Evolutionary conservation across 208 protist genomes (phyloP).

Genomic region (Acanthamoeba culbertsoni): DNA sequence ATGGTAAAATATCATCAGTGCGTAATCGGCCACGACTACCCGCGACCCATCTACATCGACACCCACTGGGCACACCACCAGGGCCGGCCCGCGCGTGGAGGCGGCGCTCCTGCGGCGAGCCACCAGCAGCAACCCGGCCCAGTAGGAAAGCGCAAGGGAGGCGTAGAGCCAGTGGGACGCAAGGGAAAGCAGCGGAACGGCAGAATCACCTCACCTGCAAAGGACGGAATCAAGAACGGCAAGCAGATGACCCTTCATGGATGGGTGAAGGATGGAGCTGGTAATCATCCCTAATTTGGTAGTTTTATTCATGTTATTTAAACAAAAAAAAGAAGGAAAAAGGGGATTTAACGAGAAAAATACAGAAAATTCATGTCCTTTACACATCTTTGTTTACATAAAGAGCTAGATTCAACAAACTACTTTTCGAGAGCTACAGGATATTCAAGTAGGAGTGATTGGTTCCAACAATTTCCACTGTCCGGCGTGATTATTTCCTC

Average conservation of each 20-base stretch:
- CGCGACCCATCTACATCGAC: background rate
- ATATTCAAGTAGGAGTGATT: too few species aligned
- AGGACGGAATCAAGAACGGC: background rate
- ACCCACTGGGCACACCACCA: background rate
- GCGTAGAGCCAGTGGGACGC: background rate
- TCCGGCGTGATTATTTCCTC: too few species aligned
- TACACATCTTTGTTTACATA: too few species aligned
- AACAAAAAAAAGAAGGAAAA: too few species aligned
- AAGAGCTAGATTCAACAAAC: too few species aligned
- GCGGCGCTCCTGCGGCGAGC: background rate
- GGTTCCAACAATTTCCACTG: too few species aligned
- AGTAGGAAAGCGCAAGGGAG: background rate
- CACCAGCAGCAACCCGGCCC: background rate
- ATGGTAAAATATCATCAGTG: too few species aligned
- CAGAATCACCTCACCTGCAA: background rate
- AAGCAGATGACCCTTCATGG: slow-evolving; percentile 1
- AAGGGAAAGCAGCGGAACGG: background rate
- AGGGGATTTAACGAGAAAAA: too few species aligned
- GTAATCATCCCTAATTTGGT: too few species aligned
- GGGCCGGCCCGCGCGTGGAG: background rate
- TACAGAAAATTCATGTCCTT: too few species aligned
- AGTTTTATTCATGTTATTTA: too few species aligned
- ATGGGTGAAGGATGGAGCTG: background rate
- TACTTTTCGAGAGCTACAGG: too few species aligned
- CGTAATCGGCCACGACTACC: background rate